A percentile compares a stretch with the other conserved stretches of the same genome.
Evolutionary conservation across 139 green algal genomes (phyloP).

Genomic region (Monoraphidium neglectum): DNA sequence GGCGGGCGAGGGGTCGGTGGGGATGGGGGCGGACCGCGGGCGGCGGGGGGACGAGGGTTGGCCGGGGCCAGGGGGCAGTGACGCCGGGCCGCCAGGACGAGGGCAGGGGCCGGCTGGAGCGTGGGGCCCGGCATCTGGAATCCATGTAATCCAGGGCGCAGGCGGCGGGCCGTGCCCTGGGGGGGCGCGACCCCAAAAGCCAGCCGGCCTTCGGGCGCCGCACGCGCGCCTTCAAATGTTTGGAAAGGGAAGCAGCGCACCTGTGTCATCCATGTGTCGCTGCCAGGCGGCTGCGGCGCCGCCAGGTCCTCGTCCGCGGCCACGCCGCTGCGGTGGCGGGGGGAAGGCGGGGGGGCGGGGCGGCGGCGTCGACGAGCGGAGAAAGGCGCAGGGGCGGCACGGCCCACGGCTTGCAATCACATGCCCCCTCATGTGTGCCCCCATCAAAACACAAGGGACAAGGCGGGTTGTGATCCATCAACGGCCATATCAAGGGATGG

Average conservation of each 20-base stretch:
- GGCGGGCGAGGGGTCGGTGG: background rate
- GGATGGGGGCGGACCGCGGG: background rate
- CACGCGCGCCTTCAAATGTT: constrained; percentile 1
- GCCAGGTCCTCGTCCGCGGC: constrained; percentile 40
- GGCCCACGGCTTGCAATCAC: too few relatives aligned
- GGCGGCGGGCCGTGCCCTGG: too few relatives aligned
- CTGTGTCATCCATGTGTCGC: constrained; percentile 68
- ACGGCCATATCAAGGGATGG: background rate
- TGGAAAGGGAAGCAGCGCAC: constrained; percentile 12
- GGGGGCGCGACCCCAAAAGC: too few relatives aligned
- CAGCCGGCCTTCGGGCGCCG: too few relatives aligned
- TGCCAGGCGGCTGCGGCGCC: constrained; percentile 14
- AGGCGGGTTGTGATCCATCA: constrained; percentile 29
- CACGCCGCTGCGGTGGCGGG: constrained; percentile 17
- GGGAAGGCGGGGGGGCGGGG: too few relatives aligned
- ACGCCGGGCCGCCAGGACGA: too few relatives aligned
- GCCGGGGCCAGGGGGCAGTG: too few relatives aligned
- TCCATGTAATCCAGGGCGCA: too few relatives aligned
- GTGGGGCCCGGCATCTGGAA: too few relatives aligned
- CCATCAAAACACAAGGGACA: constrained; percentile 53
- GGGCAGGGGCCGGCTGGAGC: background rate
- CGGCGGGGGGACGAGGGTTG: too few relatives aligned
- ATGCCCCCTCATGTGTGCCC: background rate
- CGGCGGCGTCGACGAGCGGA: too few relatives aligned
- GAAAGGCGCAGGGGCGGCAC: too few relatives aligned